A percentile compares a stretch with the other conserved stretches of the same genome.
Conservation (phyloP, 1,139 yeast genomes). For the Debaryomyces fabryi region DNA sequence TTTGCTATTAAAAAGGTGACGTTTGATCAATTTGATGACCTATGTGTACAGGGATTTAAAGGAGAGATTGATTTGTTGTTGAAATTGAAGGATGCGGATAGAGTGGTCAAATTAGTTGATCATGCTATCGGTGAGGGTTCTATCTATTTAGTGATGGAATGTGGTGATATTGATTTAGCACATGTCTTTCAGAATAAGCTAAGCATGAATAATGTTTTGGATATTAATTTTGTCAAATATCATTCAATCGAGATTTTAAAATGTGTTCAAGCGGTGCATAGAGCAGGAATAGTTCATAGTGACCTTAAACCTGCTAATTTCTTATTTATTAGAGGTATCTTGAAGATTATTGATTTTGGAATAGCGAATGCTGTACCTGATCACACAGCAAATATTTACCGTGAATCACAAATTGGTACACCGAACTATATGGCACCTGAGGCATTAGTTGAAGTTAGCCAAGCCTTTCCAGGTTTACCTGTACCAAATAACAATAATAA, state of each 20-base stretch:
- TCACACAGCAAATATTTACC: slow-evolving; percentile 84
- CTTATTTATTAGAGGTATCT: slow-evolving; percentile 77
- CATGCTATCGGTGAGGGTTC: slow-evolving; percentile 67
- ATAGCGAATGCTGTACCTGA: slow-evolving; percentile 95
- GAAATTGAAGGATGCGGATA: slow-evolving; percentile 58
- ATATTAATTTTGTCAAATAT: slow-evolving; percentile 76
- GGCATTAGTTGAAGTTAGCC: slow-evolving; percentile 69
- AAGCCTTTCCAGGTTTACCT: slow-evolving; percentile 30
- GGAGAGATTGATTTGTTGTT: slow-evolving; percentile 84
- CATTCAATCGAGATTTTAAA: slow-evolving; percentile 79
- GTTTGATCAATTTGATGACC: slow-evolving; percentile 77
- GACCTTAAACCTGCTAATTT: slow-evolving; percentile 97
- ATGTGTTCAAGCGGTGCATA: slow-evolving; percentile 88
- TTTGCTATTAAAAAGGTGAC: slow-evolving; percentile 85
- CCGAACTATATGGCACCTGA: slow-evolving; percentile 99
- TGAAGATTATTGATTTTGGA: slow-evolving; percentile 94
- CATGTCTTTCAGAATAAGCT: slow-evolving; percentile 69
- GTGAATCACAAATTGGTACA: slow-evolving; percentile 93
- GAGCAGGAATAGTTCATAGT: slow-evolving; percentile 87
- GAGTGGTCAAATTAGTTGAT: slow-evolving; percentile 82
- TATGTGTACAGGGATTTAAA: slow-evolving; percentile 75
- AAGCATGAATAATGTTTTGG: slow-evolving; percentile 52
- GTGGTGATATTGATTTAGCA: slow-evolving; percentile 91
- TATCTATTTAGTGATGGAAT: slow-evolving; percentile 84
- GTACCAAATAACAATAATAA: slow-evolving; percentile 22